Evolutionary conservation across 331 rosid species (phyloP), one percentile per base, ranked within the genome.

Genomic region (Quercus phellos): DNA sequence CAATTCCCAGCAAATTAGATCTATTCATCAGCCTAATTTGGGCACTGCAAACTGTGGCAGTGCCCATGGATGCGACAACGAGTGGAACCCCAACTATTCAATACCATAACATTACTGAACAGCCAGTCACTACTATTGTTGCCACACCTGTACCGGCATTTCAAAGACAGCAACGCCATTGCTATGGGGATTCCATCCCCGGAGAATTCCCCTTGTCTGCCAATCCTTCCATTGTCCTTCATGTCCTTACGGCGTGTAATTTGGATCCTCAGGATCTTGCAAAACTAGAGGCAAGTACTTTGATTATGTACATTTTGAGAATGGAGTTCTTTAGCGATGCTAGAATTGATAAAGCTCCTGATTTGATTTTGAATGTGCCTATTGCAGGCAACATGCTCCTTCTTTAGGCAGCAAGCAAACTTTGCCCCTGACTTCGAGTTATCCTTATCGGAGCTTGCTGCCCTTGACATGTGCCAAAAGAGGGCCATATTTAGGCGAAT

Each of bases 31-130:
- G 87, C 87, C 81, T 85, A 85, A 84, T 76, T 90, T 81, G 96
- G 96, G 90, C 91, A 87, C 98, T 94, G 97, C 92, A 35, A 81
- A 70, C 75, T 70, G 80, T 22, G 54, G 96, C 96, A 91, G 97
- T 91, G 97, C 97, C 95, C 93, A 94, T 94, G 99, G 99, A 94
- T 70, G 98, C 97, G 84, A 87, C 99, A 70, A 87, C 98, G 6
- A 90, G 97, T 81, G 94, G 96, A 85, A 94, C 94, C 87, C 93
- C 96, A 55, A 75, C 94, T 38, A 81, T 94, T 63, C 96, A 94
- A 87, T 90, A 86, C 90, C 93, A 84, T 89, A 92, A 88, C 90
- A 90, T 94, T 75, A 85, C 96, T 81, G 98, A 94, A 79, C 98
- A 91, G 80, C 84, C 97, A 84, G 87, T 92, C 70, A 82, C 91